Evolutionary conservation across 305 asterid genomes (phyloP), one percentile per base, ranked within the genome.

Genomic region (Fraxinus angustifolia): DNA sequence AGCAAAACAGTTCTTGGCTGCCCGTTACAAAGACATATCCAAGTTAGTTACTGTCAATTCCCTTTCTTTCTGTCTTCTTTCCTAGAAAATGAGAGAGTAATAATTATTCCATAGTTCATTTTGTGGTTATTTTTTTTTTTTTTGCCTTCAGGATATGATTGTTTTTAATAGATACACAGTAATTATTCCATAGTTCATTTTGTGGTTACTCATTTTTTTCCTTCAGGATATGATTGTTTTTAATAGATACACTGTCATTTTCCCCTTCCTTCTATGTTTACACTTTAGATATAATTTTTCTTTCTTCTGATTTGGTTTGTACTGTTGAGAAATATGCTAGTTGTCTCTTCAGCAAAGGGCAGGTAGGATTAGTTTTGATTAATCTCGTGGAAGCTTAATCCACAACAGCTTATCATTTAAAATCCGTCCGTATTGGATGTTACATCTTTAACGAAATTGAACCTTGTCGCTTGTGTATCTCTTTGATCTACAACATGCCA

Each of bases 1-100:
- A 21, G 88, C 88, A 19, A 84, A 87, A 74, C 88, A 84, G 76
- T 84, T 84, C 77, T 84, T 86, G 16, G 87, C 86, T 82, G 86
- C 79, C 34, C 83, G 79, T 38, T 86, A 81, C 81, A 86, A 86
- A 45, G 86, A 78, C 78, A 36, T 86, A 31, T 70, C 83, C 56
- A 82, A 84, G 89, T 87, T 73, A 82, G 89, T 40, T 71, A 26
- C 67, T 34, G 26, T 35, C 50, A 1, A 53, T 73, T 34, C 26
- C 62, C 28, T 23, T 45, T 35, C 19, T 68, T 76, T 85, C 72
- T 36, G 14, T 34, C 0, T 30, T 76, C 30, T 35, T 48, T 71
- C 11, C 19, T 2, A 34, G 73, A 35, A 26, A 11, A 68, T 23
- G 8, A 31, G 42, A 38, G 34, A 8, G 50, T 8, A 26, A n/a